Percentiles rank a stretch among this genome's conserved stretches.
phyloP scores from a whole-genome alignment of 2,329 filamentous ascomycete genomes.

The Alternaria infectoria region DNA sequence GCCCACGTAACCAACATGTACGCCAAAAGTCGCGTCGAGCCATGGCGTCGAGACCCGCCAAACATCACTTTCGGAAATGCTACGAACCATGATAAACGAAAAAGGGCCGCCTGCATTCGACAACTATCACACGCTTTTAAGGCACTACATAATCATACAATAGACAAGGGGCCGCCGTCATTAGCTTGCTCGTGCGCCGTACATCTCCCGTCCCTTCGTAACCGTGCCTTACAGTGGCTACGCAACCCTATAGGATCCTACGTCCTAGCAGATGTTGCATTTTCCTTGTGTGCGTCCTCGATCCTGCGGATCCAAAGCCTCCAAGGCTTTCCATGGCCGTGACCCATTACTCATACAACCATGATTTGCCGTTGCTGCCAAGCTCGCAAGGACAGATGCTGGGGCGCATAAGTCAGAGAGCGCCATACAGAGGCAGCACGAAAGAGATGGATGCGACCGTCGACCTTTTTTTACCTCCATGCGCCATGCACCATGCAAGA shows the following conservation, averaged over 20 bases:
- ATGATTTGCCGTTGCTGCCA: conserved; percentile 17
- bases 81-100: conserved; percentile 10
- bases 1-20: not conserved
- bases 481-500: conserved; percentile 41
- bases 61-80: conserved; percentile 3
- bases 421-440: conserved; percentile 24
- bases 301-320: not conserved
- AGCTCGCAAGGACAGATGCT: conserved; percentile 7
- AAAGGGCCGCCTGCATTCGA: conserved; percentile 34
- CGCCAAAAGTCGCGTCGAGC: conserved; percentile 1
- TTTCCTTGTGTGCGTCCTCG: not conserved
- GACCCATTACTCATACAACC: conserved; percentile 41
- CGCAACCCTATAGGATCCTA: conserved; percentile 4
- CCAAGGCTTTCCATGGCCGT: conserved; percentile 26
- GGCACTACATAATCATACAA: conserved; percentile 49
- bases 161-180: conserved; percentile 40
- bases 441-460: conserved; percentile 35
- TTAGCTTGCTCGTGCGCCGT: conserved; percentile 22
- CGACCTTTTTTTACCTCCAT: conserved; percentile 35
- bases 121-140: conserved; percentile 34
- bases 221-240: conserved; percentile 12
- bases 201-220: conserved; percentile 13
- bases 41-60: conserved; percentile 12
- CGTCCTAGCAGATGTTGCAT: conserved; percentile 2
- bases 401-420: not conserved